Base-by-base conservation (phyloP, 352 stramenopile genomes). In the Aphanomyces cochlioides region DNA sequence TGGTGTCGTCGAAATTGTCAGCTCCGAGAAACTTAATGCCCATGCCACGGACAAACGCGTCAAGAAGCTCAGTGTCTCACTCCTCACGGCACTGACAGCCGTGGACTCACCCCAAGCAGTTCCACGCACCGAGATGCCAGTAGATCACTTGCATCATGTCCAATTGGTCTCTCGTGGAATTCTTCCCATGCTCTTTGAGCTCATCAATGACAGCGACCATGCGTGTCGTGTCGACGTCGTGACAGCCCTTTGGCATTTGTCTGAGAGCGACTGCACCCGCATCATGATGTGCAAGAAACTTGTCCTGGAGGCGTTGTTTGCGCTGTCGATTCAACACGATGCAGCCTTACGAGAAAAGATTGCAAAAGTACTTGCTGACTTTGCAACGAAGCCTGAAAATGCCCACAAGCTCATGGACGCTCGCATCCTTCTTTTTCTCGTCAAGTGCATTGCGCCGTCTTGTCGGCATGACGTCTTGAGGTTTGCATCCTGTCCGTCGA, bases 281-380 rank as follows among this genome's bases (percentile, higher is more conserved):
- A 43, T 92, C 12, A 85, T 84, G 0, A 74, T 92, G 73, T 92
- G 84, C 65, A 89, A 90, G 37, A 79, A 82, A 7, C 79, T 69
- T n/a, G 69, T 92, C 4, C 66, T 92, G 47, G 77, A 76, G 34
- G 72, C 80, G 17, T 72, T 92, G 17, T 77, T 85, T 40, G 79
- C 86, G 45, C 87, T 90, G 58, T 82, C 83, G 34, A 86, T 86
- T 59, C 83, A 90, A 47, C 80, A 83, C 7, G 78, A 90, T 19
- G 72, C 79, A 28, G 76, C 80, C 37, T 86, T 83, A 15, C 79
- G 80, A 0, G 77, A 80, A 19, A 86, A 87, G 53, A 85, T 90
- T 40, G 83, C 84, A 36, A 79, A 83, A 48, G 88, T 89, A 50
- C 82, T 90, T 57, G 83, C 83, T n/a, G 89, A 92, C 72, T 90